Evolutionary conservation across 257 asterid genomes (phyloP), one percentile per base, ranked within the genome.

Genomic region (Pogostemon cablin): DNA sequence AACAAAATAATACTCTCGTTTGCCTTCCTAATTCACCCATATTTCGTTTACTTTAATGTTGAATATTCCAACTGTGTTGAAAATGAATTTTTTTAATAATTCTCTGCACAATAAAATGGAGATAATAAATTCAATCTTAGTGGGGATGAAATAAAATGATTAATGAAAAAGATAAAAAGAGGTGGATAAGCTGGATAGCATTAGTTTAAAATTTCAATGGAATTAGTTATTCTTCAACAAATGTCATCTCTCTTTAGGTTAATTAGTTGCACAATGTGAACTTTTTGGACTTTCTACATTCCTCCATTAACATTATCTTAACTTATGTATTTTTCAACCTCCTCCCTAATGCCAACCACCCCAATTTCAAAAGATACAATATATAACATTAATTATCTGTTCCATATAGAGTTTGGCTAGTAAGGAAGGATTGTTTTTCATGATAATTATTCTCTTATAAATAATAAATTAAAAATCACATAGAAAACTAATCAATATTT

Each of bases 221-320:
- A 41, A 43, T 62, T 60, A 67, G 70, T 67, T 67, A 40, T 3
- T 67, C 10, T 39, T 38, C 71, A 67, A 62, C 78, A 20, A 50
- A 64, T 59, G 2, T 11, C 40, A 17, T 20, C 32, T 25, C 32
- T 25, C 1, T 25, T 25, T 38, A n/a, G 54, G 20, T 46, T 17
- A 39, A 9, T 25, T 58, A 9, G 3, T 66, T 12, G 32, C 32
- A 25, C 32, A 46, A 44, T 77, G 72, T 72, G 81, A 72, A 77
- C 71, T 39, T 77, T 72, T 60, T 52, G 55, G 78, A 77, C 78
- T 66, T 67, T 44, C 2, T 7, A 37, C 40, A 40, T 20, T 37
- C 2, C 39, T 46, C 11, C 32, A 64, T 12, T 57, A 5, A 69
- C 34, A 35, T 44, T 10, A 50, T 9, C n/a, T 7, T 40, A 39